Percentiles rank a stretch among this genome's conserved stretches.
Evolutionary conservation across 306 rosid species (phyloP).

Genomic region (barrel medic (Medicago truncatula)): DNA sequence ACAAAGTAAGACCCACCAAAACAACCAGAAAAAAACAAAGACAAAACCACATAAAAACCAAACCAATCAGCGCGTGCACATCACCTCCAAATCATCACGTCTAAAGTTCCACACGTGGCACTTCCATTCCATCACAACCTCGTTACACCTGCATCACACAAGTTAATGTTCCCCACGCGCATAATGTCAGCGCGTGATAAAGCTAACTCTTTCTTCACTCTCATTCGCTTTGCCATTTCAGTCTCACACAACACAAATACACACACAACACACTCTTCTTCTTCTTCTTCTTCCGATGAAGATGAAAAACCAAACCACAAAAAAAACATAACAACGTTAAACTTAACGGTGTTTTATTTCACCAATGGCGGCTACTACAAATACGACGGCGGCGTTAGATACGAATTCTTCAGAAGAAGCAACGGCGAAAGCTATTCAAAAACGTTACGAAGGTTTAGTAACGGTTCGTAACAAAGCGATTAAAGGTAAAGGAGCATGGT

Average conservation of each 20-base stretch:
- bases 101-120: constrained; percentile 54
- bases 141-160: constrained; percentile 27
- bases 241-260: constrained; percentile 28
- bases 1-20: constrained; percentile 63
- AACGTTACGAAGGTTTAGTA: constrained; percentile 82
- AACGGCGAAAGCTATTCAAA: constrained; percentile 71
- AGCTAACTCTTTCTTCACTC: constrained; percentile 44
- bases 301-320: not conserved
- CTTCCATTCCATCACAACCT: constrained; percentile 35
- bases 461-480: constrained; percentile 87
- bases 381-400: constrained; percentile 50
- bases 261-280: not conserved
- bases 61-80: constrained; percentile 45
- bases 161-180: constrained; percentile 59
- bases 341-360: not conserved
- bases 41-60: constrained; percentile 11
- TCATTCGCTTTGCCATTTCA: constrained; percentile 46
- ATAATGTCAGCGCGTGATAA: constrained; percentile 36
- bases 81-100: constrained; percentile 64
- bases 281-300: not conserved
- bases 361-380: constrained; percentile 72
- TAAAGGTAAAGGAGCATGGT: constrained; percentile 98
- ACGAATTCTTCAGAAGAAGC: constrained; percentile 60
- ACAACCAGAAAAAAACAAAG: constrained; percentile 46
- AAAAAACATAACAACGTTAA: not conserved